phyloP scores from a whole-genome alignment of 1,284 basidiomycete species.

The Austroboletus niveus region DNA sequence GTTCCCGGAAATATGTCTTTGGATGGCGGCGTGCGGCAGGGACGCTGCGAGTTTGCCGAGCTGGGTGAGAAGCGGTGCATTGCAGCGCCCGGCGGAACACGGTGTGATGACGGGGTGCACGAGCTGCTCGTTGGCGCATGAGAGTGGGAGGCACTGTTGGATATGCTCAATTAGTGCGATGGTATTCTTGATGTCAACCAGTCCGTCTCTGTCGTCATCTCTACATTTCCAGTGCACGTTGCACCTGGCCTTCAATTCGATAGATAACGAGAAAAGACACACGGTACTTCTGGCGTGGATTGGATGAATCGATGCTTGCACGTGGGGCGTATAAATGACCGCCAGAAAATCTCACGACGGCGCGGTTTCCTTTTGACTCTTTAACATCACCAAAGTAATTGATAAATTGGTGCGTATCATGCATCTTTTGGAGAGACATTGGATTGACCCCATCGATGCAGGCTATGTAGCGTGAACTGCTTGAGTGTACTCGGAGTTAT shows the following conservation, averaged over 20 bases:
- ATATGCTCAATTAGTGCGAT: slow-evolving; percentile 66
- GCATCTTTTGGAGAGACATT: no score
- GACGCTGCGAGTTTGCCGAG: slow-evolving; percentile 53
- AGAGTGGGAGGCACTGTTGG: slow-evolving; percentile 43
- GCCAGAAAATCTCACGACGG: no score
- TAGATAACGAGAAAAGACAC: no score
- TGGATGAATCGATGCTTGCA: no score
- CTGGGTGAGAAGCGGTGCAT: slow-evolving; percentile 58
- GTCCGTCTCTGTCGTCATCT: slow-evolving; percentile 69
- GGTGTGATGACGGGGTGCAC: slow-evolving; percentile 92
- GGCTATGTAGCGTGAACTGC: no score
- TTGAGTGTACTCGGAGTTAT: slow-evolving; percentile 36
- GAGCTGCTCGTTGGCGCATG: slow-evolving; percentile 38
- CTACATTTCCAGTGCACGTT: slow-evolving; percentile 85
- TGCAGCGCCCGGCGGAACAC: slow-evolving; percentile 91
- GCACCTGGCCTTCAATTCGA: slow-evolving; percentile 39
- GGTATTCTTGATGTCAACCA: slow-evolving; percentile 55
- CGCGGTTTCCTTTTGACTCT: no score
- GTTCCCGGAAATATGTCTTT: slow-evolving; percentile 94
- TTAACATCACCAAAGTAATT: no score
- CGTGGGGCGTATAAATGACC: no score
- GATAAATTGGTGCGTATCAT: no score
- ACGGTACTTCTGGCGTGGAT: no score
- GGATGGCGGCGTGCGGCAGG: slow-evolving; percentile 67
- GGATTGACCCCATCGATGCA: no score